phyloP scores from a whole-genome alignment of 306 rosid genomes.

The Sicyos baderoa region DNA sequence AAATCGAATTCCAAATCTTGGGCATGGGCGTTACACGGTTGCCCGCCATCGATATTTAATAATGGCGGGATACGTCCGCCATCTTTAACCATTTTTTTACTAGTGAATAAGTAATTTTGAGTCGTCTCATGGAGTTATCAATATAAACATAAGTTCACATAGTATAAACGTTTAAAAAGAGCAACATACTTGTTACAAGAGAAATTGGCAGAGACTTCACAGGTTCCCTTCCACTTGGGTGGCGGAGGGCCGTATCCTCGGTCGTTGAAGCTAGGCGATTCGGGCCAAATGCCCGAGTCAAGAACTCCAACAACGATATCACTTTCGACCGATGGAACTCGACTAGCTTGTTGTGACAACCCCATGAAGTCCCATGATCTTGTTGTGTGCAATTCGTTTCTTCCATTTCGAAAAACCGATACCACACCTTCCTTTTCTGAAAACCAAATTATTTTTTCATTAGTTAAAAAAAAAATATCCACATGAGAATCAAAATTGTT shows the following conservation, averaged over 20 bases:
- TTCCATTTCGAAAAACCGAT: constrained; percentile 32
- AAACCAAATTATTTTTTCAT: no score
- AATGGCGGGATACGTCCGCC: no score
- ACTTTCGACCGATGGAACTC: constrained; percentile 9
- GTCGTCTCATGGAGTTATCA: no score
- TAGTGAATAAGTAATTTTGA: no score
- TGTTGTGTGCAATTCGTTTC: constrained; percentile 33
- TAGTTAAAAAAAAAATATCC: no score
- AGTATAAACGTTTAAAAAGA: no score
- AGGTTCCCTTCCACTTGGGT: background rate
- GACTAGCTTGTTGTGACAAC: background rate
- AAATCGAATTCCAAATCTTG: no score
- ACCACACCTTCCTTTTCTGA: constrained; percentile 31
- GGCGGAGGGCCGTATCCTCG: background rate
- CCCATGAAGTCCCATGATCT: constrained; percentile 34
- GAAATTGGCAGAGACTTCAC: background rate
- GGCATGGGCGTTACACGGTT: no score
- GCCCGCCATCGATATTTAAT: no score
- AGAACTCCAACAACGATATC: constrained; percentile 22
- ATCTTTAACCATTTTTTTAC: no score
- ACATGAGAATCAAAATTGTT: no score
- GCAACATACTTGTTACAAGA: background rate
- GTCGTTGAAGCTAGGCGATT: background rate
- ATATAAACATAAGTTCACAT: no score
- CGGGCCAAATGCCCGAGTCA: constrained; percentile 23